These are phyloP conservation scores for Kodamaea sp. DNA, from an alignment of 1,139 yeast genomes.

Conservation along the genomic window DNA sequence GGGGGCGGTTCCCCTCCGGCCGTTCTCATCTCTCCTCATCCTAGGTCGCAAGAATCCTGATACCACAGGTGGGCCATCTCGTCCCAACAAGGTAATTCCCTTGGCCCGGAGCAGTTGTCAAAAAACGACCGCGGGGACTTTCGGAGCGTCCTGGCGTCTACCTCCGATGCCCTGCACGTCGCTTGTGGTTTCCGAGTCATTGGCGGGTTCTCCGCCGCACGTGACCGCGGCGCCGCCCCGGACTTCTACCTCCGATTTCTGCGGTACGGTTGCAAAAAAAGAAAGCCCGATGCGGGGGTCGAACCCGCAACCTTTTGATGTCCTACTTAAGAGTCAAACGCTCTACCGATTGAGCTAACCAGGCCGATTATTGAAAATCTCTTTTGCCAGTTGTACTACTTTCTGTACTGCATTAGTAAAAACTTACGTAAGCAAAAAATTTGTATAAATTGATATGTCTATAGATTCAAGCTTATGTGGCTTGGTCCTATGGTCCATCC, in stretches of 20 bases:
- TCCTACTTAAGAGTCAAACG: conserved; percentile 28
- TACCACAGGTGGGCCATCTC: conserved; percentile 2
- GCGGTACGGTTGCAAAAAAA: too few species aligned
- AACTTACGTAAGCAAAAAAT: too few species aligned
- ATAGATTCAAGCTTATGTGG: too few species aligned
- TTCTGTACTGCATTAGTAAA: too few species aligned
- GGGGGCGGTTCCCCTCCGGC: conserved; percentile 8
- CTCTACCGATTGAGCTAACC: conserved; percentile 37
- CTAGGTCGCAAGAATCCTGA: conserved; percentile 6
- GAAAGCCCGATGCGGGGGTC: conserved; percentile 25
- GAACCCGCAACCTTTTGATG: conserved; percentile 26
- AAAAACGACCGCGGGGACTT: conserved; percentile 3
- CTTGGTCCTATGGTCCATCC: too few species aligned
- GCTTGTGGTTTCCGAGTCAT: conserved; percentile 2
- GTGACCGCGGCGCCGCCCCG: too few species aligned
- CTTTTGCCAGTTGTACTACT: neutral
- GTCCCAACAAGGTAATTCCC: conserved; percentile 7
- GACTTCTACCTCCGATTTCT: too few species aligned
- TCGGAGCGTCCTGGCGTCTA: conserved; percentile 3
- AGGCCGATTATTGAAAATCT: too few species aligned
- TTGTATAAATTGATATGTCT: too few species aligned
- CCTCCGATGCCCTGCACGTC: neutral
- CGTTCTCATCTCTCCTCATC: conserved; percentile 2
- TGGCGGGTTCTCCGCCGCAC: too few species aligned
- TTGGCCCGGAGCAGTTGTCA: conserved; percentile 6